Evolutionary conservation across 108 stramenopile species (phyloP).

Genomic region (Cyclotella choctawhatcheeana): DNA sequence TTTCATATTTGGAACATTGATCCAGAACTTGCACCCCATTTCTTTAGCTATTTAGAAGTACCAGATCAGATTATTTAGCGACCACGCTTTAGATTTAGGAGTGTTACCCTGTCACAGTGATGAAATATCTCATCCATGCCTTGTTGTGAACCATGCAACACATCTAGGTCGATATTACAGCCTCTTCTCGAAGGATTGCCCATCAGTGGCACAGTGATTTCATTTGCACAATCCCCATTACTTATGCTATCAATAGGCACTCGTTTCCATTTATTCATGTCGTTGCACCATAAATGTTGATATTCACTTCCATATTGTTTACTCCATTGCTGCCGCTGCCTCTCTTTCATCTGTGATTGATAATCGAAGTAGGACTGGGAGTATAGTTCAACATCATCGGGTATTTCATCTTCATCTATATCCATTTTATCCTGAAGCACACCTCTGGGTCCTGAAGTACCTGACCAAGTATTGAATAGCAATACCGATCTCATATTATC

Average conservation of each 20-base stretch:
- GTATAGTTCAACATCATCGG: conserved; percentile 52
- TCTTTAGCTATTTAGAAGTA: too few relatives aligned
- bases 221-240: neutral
- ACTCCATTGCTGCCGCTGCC: conserved; percentile 25
- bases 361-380: conserved; percentile 11
- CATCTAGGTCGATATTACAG: neutral
- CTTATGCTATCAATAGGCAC: conserved; percentile 4
- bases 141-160: neutral
- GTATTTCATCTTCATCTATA: conserved; percentile 30
- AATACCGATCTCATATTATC: conserved; percentile 51
- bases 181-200: conserved; percentile 11
- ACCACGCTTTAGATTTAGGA: neutral
- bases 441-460: conserved; percentile 39
- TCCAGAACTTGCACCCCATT: too few relatives aligned
- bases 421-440: conserved; percentile 33
- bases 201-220: conserved; percentile 12
- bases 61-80: too few relatives aligned
- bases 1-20: too few relatives aligned
- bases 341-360: conserved; percentile 24
- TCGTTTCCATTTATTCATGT: conserved; percentile 35
- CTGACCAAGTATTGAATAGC: conserved; percentile 60
- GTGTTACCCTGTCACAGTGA: neutral
- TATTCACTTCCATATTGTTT: conserved; percentile 36
- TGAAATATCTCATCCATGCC: neutral
- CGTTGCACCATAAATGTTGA: conserved; percentile 36